A percentile compares a stretch with the other conserved stretches of the same genome.
Evolutionary conservation across 192 early-diverging fungal genomes (phyloP).

Genomic region (Podila epicladia): DNA sequence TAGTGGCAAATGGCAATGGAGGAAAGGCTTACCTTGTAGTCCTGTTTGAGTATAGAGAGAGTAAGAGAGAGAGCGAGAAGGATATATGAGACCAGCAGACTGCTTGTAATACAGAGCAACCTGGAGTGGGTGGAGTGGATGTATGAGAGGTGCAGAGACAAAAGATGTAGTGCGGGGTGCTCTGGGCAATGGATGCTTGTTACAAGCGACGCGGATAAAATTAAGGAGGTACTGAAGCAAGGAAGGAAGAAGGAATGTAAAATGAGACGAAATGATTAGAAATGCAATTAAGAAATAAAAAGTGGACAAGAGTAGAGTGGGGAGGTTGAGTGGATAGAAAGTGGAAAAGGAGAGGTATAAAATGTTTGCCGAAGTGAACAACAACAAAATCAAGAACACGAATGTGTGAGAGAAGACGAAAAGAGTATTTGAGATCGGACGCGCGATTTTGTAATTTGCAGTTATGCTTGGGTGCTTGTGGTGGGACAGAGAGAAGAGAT

Average conservation of each 20-base stretch:
- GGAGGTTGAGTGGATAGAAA: background rate
- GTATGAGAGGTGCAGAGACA: no score
- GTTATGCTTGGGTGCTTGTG: background rate
- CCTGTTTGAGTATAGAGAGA: no score
- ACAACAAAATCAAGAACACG: background rate
- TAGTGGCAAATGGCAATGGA: no score
- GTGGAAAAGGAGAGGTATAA: background rate
- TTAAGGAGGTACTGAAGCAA: background rate
- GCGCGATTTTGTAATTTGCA: constrained; percentile 9
- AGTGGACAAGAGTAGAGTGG: background rate
- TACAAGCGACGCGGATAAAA: no score
- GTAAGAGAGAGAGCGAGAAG: no score
- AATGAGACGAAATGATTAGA: background rate
- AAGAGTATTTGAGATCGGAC: background rate
- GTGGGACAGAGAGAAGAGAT: background rate
- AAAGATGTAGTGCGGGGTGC: no score
- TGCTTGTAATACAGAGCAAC: no score
- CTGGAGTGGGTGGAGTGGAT: no score
- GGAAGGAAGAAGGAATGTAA: background rate
- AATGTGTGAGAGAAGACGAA: background rate
- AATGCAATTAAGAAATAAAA: background rate
- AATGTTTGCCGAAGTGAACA: background rate
- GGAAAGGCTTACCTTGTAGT: no score
- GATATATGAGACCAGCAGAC: no score
- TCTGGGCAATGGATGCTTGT: no score